Percentiles rank a stretch among this genome's conserved stretches.
phyloP scores from a whole-genome alignment of 805 yeast genomes.

The Zygoascus biomembranicola region DNA sequence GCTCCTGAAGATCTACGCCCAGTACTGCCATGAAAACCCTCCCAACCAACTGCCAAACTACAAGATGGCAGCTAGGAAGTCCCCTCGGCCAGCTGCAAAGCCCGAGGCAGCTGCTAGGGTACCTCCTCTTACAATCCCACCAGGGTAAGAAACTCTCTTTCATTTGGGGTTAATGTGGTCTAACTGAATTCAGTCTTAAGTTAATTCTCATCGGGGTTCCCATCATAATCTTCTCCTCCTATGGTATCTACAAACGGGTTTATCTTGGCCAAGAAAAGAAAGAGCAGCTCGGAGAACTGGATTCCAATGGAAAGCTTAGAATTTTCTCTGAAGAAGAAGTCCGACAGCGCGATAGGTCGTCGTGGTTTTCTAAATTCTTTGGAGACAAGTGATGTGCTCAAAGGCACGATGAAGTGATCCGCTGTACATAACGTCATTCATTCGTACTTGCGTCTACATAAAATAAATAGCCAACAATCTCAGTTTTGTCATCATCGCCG shows the following conservation, averaged over 20 bases:
- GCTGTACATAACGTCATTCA: neutral
- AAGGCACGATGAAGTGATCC: neutral
- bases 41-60: neutral
- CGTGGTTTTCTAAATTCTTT: slow-evolving; percentile 36
- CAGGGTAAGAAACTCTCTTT: neutral
- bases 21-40: no score
- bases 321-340: slow-evolving; percentile 38
- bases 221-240: slow-evolving; percentile 21
- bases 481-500: neutral
- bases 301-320: slow-evolving; percentile 38
- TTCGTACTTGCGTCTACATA: neutral
- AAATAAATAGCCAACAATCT: neutral
- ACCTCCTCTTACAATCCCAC: neutral
- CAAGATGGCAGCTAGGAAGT: neutral
- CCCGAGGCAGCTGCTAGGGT: neutral
- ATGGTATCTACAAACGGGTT: slow-evolving; percentile 26
- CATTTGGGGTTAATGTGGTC: no score
- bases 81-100: neutral
- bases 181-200: slow-evolving; percentile 15
- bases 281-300: slow-evolving; percentile 39
- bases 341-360: slow-evolving; percentile 28
- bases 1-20: neutral
- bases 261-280: slow-evolving; percentile 36
- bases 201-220: slow-evolving; percentile 27
- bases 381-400: slow-evolving; percentile 21